These are phyloP conservation scores for Hypomontagnella submonticulosa DNA, from an alignment of 495 filamentous ascomycete genomes.

Conservation along the genomic window DNA sequence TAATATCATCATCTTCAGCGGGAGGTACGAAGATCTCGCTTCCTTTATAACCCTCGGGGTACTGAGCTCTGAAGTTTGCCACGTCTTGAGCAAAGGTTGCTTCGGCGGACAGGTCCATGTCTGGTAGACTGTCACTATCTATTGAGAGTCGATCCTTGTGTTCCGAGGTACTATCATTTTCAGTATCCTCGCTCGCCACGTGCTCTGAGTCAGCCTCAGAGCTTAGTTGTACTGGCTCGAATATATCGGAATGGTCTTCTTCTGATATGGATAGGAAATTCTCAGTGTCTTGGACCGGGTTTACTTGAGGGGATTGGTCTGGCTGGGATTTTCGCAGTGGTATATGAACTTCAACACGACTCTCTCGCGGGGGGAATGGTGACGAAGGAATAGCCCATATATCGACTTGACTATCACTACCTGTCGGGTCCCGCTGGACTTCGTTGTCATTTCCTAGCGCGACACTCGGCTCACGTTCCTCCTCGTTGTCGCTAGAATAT, in stretches of 20 bases:
- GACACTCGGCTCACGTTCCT: not conserved
- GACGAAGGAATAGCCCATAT: constrained; percentile 30
- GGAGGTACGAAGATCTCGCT: constrained; percentile 25
- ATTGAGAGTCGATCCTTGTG: constrained; percentile 12
- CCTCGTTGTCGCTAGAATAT: not conserved
- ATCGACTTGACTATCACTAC: constrained; percentile 1
- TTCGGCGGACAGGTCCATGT: constrained; percentile 11
- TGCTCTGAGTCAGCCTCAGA: not conserved
- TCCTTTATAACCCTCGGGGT: constrained; percentile 11
- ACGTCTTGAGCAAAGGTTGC: constrained; percentile 41
- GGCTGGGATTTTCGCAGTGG: not conserved
- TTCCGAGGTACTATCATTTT: constrained; percentile 5
- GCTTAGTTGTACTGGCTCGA: not conserved
- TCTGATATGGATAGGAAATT: not conserved
- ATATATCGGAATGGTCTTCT: constrained; percentile 5
- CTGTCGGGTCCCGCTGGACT: not conserved
- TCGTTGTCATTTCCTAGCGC: not conserved
- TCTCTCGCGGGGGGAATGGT: not conserved
- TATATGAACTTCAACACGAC: not conserved
- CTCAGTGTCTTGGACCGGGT: not conserved
- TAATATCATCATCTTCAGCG: constrained; percentile 32
- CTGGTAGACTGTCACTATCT: constrained; percentile 13
- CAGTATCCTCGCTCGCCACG: constrained; percentile 3
- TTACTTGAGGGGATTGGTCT: not conserved
- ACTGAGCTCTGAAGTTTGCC: constrained; percentile 27